Percentiles rank a stretch among this genome's conserved stretches.
Conservation (phyloP, 2,329 filamentous ascomycete genomes). For the Colletotrichum lini region DNA sequence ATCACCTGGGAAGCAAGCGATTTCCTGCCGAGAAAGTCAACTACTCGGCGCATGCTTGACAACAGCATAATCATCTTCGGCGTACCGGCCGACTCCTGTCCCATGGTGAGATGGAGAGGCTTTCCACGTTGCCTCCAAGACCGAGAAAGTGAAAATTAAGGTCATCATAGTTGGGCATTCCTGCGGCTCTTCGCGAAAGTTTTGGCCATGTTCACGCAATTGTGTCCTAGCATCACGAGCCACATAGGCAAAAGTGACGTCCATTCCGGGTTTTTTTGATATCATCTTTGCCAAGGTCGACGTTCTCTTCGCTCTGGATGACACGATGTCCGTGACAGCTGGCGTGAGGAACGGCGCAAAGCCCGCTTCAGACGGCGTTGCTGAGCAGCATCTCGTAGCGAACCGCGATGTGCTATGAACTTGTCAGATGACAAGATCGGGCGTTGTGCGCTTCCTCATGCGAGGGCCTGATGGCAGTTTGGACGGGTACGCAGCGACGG, state of each 20-base stretch:
- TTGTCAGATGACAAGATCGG: conserved; percentile 38
- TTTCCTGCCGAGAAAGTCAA: conserved; percentile 21
- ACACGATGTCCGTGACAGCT: conserved; percentile 21
- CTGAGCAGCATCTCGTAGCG: conserved; percentile 28
- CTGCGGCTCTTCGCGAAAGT: conserved; percentile 21
- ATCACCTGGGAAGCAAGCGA: conserved; percentile 11
- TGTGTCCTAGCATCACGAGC: conserved; percentile 2
- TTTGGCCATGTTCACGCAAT: conserved; percentile 8
- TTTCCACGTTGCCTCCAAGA: neutral
- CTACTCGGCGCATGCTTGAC: conserved; percentile 6
- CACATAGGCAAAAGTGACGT: conserved; percentile 26
- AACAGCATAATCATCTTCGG: neutral
- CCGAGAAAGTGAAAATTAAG: neutral
- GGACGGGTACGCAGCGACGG: conserved; percentile 21
- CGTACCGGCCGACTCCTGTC: conserved; percentile 1
- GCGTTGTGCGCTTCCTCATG: conserved; percentile 21
- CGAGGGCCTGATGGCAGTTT: conserved; percentile 14
- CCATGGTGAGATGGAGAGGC: neutral
- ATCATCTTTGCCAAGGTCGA: neutral
- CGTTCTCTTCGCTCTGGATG: conserved; percentile 14
- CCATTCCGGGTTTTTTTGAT: neutral
- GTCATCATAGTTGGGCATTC: neutral
- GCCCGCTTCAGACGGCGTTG: conserved; percentile 32
- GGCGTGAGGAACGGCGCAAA: conserved; percentile 16
- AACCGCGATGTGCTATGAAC: conserved; percentile 15